Base-by-base conservation (phyloP, 2,329 filamentous ascomycete genomes). In the Aspergillus transmontanensis region DNA sequence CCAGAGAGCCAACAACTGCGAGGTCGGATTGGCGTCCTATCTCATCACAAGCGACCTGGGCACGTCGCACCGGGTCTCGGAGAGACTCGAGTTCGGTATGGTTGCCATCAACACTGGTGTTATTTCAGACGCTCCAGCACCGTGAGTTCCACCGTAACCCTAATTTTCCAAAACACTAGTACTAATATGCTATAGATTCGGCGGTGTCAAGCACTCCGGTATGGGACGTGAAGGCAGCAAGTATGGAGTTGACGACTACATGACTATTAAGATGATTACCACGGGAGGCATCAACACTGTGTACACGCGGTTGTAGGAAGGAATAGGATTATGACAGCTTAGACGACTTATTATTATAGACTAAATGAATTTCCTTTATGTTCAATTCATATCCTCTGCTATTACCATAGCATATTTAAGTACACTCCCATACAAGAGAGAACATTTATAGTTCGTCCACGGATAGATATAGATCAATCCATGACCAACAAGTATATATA, bases 191-290 rank as follows among this genome's bases (percentile, higher is more conserved):
- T 39, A 6, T 65, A 79, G 77, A 16, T 94, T 94, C 72, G 91
- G 91, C 14, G 91, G 91, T 57, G 87, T 94, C 34, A 94, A 94
- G 78, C 82, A 92, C 78, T 90, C 87, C 66, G 91, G 91, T 0
- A 92, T 92, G 70, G 91, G 91, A 1, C 82, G 90, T 46, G 91
- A 94, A 75, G 91, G 91, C 1, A 89, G 89, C 61, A 85, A 87
- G 72, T 90, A 92, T 64, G 91, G 90, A 3, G 86, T 92, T 60
- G 86, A 87, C 9, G 91, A 94, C 78, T 94, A 91, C 72, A 82
- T 89, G 72, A 79, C 86, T 43, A 89, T 89, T 67, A 94, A 94
- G 83, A 90, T 61, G 58, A 54, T 66, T 41, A 58, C 65, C 7
- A 67, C 63, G 10, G 66, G 65, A 10, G 64, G 58, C 3, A 65